Conservation (phyloP, 371 early-diverging fungal species). For the Mucor indicus region DNA sequence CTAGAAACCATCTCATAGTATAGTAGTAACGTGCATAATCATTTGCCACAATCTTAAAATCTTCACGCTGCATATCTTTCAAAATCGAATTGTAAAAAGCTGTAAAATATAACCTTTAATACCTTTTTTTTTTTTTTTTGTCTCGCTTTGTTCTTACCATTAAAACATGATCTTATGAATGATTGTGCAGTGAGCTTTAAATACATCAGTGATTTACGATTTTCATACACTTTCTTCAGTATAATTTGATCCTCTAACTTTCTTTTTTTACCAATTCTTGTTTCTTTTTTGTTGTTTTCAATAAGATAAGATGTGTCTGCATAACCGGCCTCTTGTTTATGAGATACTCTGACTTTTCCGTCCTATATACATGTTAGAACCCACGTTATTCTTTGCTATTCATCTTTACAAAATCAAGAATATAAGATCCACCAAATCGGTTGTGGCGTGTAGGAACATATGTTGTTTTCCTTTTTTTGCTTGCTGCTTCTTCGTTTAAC, state of each 20-base stretch:
- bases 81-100: conserved; percentile 56
- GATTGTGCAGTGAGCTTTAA: conserved; percentile 34
- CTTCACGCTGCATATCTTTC: conserved; percentile 61
- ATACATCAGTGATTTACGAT: conserved; percentile 16
- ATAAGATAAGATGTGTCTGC: conserved; percentile 39
- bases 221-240: conserved; percentile 20
- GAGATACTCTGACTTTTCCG: conserved; percentile 33
- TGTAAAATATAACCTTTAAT: conserved; percentile 11
- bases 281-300: conserved; percentile 41
- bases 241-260: conserved; percentile 28
- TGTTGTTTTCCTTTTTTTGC: conserved; percentile 20
- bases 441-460: conserved; percentile 40
- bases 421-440: conserved; percentile 60
- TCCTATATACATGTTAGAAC: conserved; percentile 21
- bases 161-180: conserved; percentile 61
- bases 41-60: conserved; percentile 48
- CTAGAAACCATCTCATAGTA: conserved; percentile 39
- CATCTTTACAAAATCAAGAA: conserved; percentile 19
- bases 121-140: not conserved
- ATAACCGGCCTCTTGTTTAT: conserved; percentile 42
- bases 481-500: conserved; percentile 27
- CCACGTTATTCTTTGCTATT: not conserved
- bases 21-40: conserved; percentile 44
- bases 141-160: conserved; percentile 52
- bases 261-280: conserved; percentile 29